A percentile compares a stretch with the other conserved stretches of the same genome.
Conservation (phyloP, 73 alveolate species). For the Tetrahymena malaccensis region DNA sequence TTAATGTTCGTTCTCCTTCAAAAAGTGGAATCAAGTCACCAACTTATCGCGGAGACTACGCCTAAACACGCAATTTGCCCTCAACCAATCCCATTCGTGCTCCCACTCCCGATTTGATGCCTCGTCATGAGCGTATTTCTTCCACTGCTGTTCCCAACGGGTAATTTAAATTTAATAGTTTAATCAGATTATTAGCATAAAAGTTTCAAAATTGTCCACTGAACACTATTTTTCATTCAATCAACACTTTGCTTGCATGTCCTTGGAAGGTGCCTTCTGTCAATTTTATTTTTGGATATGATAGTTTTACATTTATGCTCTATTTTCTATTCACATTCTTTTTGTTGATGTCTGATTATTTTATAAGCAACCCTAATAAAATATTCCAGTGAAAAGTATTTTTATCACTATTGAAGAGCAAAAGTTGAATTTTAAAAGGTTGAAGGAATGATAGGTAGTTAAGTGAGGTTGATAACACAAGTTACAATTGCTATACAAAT, state of each 20-base stretch:
- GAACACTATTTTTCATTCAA: neutral
- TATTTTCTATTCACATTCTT: neutral
- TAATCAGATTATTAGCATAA: neutral
- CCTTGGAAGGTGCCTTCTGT: neutral
- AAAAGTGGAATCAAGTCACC: neutral
- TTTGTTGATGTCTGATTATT: neutral
- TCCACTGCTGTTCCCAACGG: neutral
- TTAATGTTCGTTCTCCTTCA: neutral
- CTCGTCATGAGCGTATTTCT: neutral
- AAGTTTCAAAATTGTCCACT: neutral
- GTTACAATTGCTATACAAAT: neutral
- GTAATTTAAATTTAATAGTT: neutral
- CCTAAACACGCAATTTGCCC: neutral
- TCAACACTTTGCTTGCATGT: neutral
- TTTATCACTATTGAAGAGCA: too few species aligned
- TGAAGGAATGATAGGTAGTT: neutral
- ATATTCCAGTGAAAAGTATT: neutral
- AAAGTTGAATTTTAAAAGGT: neutral
- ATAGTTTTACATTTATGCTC: neutral
- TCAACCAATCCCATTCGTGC: neutral
- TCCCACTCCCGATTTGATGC: neutral
- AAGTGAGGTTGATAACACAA: neutral
- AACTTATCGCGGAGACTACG: neutral
- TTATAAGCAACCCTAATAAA: neutral
- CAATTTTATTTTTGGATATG: neutral